These are phyloP conservation scores for Rhodosorus marinus DNA, from an alignment of 23 red algal species.

Conservation along the genomic window DNA sequence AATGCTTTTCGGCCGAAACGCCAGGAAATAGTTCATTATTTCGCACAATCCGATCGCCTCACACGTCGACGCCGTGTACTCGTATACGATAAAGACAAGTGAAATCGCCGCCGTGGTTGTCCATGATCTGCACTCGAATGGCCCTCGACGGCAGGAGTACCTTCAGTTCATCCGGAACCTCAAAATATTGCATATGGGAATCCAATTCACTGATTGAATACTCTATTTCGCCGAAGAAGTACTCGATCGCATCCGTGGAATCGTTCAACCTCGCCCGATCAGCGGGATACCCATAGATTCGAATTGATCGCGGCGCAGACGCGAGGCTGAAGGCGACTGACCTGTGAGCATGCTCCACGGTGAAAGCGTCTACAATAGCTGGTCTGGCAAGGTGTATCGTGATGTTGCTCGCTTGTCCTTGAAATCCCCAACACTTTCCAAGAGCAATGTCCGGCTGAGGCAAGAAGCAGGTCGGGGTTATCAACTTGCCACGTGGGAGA, in stretches of 20 bases:
- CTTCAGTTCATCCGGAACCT: neutral
- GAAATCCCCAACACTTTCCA: conserved; percentile 54
- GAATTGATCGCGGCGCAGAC: conserved; percentile 21
- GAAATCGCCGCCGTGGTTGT: conserved; percentile 29
- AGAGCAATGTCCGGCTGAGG: conserved; percentile 21
- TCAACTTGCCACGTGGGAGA: no score
- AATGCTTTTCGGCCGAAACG: no score
- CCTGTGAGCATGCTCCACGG: conserved; percentile 39
- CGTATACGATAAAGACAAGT: conserved; percentile 53
- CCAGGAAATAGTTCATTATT: no score
- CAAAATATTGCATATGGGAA: neutral
- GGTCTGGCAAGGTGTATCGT: conserved; percentile 28
- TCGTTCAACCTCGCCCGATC: neutral
- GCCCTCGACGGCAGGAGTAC: conserved; percentile 15
- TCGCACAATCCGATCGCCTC: no score
- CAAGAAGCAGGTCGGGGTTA: no score
- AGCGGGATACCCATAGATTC: neutral
- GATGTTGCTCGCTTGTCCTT: conserved; percentile 11
- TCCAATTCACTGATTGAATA: conserved; percentile 8
- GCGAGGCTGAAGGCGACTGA: conserved; percentile 11
- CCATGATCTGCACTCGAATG: conserved; percentile 27
- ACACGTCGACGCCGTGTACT: conserved; percentile 22
- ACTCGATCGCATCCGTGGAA: neutral
- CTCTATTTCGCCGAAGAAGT: conserved; percentile 23
- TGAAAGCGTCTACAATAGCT: conserved; percentile 13